Percentiles rank a stretch among this genome's conserved stretches.
Conservation (phyloP, 257 asterid genomes). For the Ligustrum vulgare region DNA sequence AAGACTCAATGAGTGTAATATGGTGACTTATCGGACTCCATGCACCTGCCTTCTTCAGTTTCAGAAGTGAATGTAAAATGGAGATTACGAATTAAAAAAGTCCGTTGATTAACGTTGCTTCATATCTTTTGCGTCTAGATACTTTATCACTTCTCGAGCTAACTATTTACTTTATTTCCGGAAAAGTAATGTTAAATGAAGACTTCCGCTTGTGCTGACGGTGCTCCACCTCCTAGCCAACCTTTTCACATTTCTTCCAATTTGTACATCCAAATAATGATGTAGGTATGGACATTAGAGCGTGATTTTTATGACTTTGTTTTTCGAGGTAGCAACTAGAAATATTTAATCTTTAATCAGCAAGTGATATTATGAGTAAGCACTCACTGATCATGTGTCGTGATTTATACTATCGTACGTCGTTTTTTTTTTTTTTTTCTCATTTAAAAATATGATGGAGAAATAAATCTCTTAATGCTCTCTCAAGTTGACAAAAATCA, state of each 20-base stretch:
- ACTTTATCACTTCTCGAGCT: background rate
- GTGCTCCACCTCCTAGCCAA: background rate
- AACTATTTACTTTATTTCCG: background rate
- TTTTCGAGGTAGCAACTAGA: background rate
- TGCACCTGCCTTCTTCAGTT: too few relatives aligned
- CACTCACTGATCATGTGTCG: background rate
- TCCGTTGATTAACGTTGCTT: too few relatives aligned
- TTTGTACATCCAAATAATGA: background rate
- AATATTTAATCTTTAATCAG: background rate
- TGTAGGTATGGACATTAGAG: background rate
- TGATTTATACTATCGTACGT: background rate
- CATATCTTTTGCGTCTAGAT: too few relatives aligned
- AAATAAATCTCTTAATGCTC: too few relatives aligned
- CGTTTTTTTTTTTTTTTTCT: too few relatives aligned
- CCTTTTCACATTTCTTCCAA: background rate
- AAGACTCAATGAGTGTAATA: too few relatives aligned
- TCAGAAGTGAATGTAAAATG: too few relatives aligned
- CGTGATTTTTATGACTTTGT: background rate
- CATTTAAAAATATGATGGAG: too few relatives aligned
- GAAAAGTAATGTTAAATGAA: background rate
- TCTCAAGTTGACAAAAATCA: too few relatives aligned
- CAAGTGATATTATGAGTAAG: background rate
- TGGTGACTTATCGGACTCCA: too few relatives aligned
- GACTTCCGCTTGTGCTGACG: background rate
- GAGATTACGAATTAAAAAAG: too few relatives aligned